Percentiles rank a stretch among this genome's conserved stretches.
Conservation (phyloP, 305 asterid genomes). For the Lippia alba region DNA sequence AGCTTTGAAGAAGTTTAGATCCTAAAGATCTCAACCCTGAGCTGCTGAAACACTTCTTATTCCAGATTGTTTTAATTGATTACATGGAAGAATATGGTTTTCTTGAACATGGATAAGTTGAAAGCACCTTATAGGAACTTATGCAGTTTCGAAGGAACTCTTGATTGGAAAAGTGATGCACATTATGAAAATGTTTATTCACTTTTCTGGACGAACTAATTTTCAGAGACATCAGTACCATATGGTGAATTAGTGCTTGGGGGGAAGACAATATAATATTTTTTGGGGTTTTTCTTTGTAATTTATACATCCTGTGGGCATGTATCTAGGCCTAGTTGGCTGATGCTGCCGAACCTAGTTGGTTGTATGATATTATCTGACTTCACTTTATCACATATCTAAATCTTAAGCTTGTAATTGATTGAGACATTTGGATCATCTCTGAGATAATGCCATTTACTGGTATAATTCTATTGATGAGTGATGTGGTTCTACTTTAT, state of each 20-base stretch:
- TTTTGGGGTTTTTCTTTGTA: too few species aligned
- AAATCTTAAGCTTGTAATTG: neutral
- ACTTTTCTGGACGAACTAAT: neutral
- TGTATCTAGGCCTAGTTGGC: too few species aligned
- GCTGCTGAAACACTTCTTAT: neutral
- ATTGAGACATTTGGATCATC: neutral
- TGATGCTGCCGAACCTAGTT: too few species aligned
- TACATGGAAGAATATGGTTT: neutral
- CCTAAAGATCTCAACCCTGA: neutral
- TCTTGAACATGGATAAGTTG: neutral
- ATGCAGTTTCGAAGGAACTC: neutral
- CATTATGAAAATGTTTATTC: neutral
- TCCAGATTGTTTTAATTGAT: neutral
- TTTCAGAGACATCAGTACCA: neutral
- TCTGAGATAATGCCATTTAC: neutral
- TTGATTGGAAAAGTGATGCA: neutral
- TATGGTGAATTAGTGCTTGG: too few species aligned
- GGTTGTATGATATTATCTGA: too few species aligned
- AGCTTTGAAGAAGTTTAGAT: neutral
- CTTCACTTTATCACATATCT: too few species aligned
- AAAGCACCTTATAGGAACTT: neutral
- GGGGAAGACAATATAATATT: too few species aligned
- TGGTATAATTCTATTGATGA: neutral
- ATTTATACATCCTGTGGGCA: too few species aligned
- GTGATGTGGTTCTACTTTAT: neutral